Evolutionary conservation across 371 early-diverging fungal genomes (phyloP).

Genomic region (Haplosporangium sp.): DNA sequence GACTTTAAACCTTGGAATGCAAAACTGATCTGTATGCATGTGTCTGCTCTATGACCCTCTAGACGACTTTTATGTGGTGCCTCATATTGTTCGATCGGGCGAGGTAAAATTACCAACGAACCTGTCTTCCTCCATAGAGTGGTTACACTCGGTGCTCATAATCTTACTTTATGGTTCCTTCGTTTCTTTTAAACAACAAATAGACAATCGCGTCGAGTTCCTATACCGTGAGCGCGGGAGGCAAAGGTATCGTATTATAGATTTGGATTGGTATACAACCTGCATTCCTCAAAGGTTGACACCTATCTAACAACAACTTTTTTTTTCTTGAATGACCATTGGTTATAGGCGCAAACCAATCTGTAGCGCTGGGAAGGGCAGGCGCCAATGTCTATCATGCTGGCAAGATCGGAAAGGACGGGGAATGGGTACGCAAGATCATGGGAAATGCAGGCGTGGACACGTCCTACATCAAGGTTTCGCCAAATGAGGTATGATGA

Average conservation of each 20-base stretch:
- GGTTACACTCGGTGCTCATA: not conserved
- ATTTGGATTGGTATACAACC: too few species aligned
- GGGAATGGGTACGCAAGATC: constrained; percentile 77
- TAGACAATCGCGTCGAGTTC: constrained; percentile 74
- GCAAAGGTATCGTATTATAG: too few species aligned
- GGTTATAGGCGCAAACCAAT: constrained; percentile 81
- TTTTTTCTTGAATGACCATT: not conserved
- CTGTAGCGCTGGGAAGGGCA: constrained; percentile 82
- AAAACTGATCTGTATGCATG: too few species aligned
- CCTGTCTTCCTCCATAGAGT: not conserved
- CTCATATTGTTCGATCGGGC: constrained; percentile 83
- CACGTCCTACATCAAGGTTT: constrained; percentile 57
- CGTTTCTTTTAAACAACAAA: not conserved
- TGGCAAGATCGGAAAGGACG: constrained; percentile 91
- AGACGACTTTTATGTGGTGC: constrained; percentile 86
- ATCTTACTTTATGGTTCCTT: not conserved
- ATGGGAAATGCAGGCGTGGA: constrained; percentile 67
- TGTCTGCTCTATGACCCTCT: too few species aligned
- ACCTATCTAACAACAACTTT: not conserved
- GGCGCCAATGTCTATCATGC: constrained; percentile 78
- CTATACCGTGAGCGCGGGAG: constrained; percentile 81
- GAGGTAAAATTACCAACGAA: too few species aligned
- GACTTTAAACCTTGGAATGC: too few species aligned
- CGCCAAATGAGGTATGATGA: constrained; percentile 44
- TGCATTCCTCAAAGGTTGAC: too few species aligned